These are phyloP conservation scores for Amaranthus tricolor DNA, from an alignment of 179 eudicot genomes.

Conservation along the genomic window DNA sequence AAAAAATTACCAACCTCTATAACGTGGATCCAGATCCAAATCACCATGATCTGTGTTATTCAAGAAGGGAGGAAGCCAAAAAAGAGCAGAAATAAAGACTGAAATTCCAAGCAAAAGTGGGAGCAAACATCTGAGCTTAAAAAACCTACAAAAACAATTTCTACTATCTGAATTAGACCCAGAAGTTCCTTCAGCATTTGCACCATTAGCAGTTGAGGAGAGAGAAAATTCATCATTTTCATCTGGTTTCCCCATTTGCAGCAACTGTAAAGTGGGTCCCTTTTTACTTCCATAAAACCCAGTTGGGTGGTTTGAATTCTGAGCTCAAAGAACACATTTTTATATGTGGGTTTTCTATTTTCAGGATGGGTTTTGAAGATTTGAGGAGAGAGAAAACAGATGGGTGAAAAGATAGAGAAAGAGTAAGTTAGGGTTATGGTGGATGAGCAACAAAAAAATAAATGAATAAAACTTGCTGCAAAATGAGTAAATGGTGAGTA, in stretches of 20 bases:
- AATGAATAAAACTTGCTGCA: constrained; percentile 18
- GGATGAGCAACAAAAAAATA: constrained; percentile 19
- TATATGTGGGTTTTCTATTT: background rate
- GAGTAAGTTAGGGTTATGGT: constrained; percentile 28
- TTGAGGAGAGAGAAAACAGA: constrained; percentile 6
- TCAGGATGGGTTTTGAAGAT: background rate
- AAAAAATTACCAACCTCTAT: constrained; percentile 35
- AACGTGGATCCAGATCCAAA: constrained; percentile 69
- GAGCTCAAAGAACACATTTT: constrained; percentile 28
- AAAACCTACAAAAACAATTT: constrained; percentile 30
- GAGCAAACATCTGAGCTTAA: constrained; percentile 58
- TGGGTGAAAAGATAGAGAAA: background rate
- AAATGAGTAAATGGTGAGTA: constrained; percentile 6
- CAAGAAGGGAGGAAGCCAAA: constrained; percentile 77
- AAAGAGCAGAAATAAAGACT: constrained; percentile 67
- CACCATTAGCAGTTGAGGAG: constrained; percentile 31
- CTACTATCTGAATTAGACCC: constrained; percentile 23
- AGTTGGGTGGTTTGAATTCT: constrained; percentile 28
- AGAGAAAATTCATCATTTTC: constrained; percentile 52
- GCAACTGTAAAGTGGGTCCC: constrained; percentile 26
- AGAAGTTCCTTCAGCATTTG: constrained; percentile 14
- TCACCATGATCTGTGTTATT: constrained; percentile 54
- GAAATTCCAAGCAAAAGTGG: constrained; percentile 62
- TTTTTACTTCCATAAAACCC: constrained; percentile 27
- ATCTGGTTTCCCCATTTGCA: constrained; percentile 64